These are phyloP conservation scores for Citrus unshiu DNA, from an alignment of 345 rosid genomes.

Conservation along the genomic window DNA sequence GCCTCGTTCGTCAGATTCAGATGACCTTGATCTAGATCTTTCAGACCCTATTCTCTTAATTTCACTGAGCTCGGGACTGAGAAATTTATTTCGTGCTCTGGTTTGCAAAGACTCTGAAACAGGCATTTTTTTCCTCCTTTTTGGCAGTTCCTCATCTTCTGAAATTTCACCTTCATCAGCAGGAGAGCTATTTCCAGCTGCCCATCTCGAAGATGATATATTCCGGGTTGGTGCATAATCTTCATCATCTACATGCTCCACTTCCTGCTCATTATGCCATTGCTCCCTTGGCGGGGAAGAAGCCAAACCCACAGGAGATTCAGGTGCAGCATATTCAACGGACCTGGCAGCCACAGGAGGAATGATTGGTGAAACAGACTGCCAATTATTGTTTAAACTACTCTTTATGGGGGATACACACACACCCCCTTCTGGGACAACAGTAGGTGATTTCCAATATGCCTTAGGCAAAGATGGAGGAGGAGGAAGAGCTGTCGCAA, in stretches of 20 bases:
- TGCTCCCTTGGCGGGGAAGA: constrained; percentile 38
- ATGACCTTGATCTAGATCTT: constrained; percentile 47
- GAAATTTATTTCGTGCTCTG: constrained; percentile 37
- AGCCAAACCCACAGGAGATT: constrained; percentile 35
- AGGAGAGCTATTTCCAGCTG: constrained; percentile 81
- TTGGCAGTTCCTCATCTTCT: constrained; percentile 58
- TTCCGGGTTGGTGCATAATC: constrained; percentile 75
- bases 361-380: constrained; percentile 30
- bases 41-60: constrained; percentile 54
- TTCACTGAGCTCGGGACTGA: constrained; percentile 63
- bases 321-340: constrained; percentile 14
- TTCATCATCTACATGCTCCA: constrained; percentile 51
- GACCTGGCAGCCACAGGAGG: constrained; percentile 27
- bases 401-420: constrained; percentile 37
- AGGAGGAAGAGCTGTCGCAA: constrained; percentile 44
- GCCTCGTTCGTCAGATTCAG: constrained; percentile 62
- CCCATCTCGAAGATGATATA: constrained; percentile 98
- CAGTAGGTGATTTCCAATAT: constrained; percentile 39
- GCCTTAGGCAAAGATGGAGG: constrained; percentile 55
- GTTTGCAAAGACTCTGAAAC: constrained; percentile 36
- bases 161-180: constrained; percentile 83
- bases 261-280: constrained; percentile 37
- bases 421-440: constrained; percentile 32
- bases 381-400: constrained; percentile 21
- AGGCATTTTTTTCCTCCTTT: constrained; percentile 58